These are phyloP conservation scores for Myxozyma udenii DNA, from an alignment of 805 yeast genomes.

Conservation along the genomic window DNA sequence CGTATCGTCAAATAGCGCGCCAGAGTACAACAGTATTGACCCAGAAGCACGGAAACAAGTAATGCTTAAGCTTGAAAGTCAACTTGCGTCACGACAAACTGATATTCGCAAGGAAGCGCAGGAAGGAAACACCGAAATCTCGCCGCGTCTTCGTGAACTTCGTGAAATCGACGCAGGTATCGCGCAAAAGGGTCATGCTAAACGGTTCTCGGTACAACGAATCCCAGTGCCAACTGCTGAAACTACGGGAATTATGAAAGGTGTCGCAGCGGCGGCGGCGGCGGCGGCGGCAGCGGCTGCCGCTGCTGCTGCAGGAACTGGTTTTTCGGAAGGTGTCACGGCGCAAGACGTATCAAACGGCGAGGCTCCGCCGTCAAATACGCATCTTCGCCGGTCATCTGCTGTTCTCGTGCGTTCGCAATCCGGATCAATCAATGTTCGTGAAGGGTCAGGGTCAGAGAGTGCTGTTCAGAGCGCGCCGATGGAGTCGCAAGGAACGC, in stretches of 20 bases:
- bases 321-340: no score
- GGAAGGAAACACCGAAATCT: conserved; percentile 64
- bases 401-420: no score
- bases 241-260: neutral
- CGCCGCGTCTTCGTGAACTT: conserved; percentile 66
- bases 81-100: conserved; percentile 38
- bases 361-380: no score
- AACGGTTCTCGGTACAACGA: neutral
- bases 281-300: no score
- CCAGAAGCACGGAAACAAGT: conserved; percentile 13
- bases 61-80: conserved; percentile 16
- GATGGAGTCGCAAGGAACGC: no score
- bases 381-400: no score
- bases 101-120: conserved; percentile 44
- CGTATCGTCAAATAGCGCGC: neutral
- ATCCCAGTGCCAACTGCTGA: neutral
- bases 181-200: no score
- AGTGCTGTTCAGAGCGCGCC: no score
- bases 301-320: no score
- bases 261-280: neutral
- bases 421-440: no score
- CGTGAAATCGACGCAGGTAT: conserved; percentile 76
- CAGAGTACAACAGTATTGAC: conserved; percentile 7
- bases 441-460: no score
- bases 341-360: no score